A percentile compares a stretch with the other conserved stretches of the same genome.
phyloP scores from a whole-genome alignment of 441 rosid genomes.

The Dalechampia spathulata region DNA sequence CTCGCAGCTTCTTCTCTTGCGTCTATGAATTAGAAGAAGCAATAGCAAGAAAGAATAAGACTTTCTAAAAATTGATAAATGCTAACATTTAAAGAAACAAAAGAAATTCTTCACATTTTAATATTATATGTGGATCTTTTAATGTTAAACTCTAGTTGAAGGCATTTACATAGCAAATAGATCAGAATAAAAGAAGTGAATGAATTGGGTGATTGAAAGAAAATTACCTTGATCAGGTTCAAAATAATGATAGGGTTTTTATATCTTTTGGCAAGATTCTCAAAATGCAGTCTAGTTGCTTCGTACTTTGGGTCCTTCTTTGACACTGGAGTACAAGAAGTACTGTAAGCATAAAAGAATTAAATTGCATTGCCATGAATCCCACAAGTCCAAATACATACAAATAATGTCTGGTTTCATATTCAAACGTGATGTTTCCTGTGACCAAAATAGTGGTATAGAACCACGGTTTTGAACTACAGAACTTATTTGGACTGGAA shows the following conservation, averaged over 20 bases:
- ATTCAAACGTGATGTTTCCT: slow-evolving; percentile 96
- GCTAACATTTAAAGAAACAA: no score
- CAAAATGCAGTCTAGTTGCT: slow-evolving; percentile 92
- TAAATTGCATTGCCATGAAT: neutral
- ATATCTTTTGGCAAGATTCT: slow-evolving; percentile 89
- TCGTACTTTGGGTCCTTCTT: slow-evolving; percentile 83
- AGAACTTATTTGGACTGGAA: slow-evolving; percentile 76
- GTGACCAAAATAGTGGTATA: slow-evolving; percentile 98
- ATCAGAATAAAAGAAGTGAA: no score
- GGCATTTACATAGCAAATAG: no score
- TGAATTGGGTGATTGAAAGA: no score
- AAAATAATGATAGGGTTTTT: slow-evolving; percentile 91
- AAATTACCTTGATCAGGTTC: slow-evolving; percentile 93
- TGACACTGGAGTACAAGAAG: slow-evolving; percentile 49
- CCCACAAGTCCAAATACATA: slow-evolving; percentile 33
- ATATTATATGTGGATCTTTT: no score
- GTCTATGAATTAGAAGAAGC: slow-evolving; percentile 54
- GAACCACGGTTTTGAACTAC: slow-evolving; percentile 97
- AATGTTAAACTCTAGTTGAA: no score
- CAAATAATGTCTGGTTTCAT: slow-evolving; percentile 90
- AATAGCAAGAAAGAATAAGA: slow-evolving; percentile 8
- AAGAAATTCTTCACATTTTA: no score
- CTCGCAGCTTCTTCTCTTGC: slow-evolving; percentile 91
- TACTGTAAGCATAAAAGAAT: slow-evolving; percentile 3
- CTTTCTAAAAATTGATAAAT: no score